Percentiles rank a stretch among this genome's conserved stretches.
Evolutionary conservation across 345 rosid species (phyloP).

Genomic region (Eucalyptus polyanthemos): DNA sequence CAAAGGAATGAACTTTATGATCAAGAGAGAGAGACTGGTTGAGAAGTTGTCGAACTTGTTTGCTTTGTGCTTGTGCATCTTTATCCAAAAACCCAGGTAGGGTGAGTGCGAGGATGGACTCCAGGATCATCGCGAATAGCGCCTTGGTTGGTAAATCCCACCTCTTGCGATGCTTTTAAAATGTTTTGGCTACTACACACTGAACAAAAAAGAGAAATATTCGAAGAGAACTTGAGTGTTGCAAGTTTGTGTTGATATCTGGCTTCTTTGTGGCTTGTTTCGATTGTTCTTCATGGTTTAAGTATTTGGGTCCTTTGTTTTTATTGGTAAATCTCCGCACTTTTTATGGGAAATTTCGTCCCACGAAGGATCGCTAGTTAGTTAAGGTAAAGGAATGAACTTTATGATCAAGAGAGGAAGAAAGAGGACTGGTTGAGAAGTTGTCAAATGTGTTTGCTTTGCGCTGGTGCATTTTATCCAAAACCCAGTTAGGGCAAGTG

Average conservation of each 20-base stretch:
- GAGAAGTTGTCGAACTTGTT: neutral
- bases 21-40: neutral
- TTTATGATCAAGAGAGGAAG: neutral
- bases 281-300: neutral
- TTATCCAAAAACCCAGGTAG: neutral
- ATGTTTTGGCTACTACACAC: neutral
- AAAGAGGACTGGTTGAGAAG: neutral
- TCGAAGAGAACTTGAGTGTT: neutral
- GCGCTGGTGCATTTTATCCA: neutral
- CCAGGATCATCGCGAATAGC: neutral
- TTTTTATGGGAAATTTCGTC: neutral
- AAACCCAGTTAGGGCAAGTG: neutral
- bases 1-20: neutral
- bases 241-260: neutral
- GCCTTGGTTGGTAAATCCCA: neutral
- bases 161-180: neutral
- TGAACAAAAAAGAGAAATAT: neutral
- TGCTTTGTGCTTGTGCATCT: neutral
- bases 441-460: neutral
- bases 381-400: neutral
- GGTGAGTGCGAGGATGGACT: neutral
- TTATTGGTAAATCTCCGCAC: neutral
- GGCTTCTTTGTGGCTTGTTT: neutral
- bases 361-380: neutral
- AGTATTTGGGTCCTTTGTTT: neutral